Conservation (phyloP, 768 basidiomycete genomes). For the Cyclocybe aegerita region DNA sequence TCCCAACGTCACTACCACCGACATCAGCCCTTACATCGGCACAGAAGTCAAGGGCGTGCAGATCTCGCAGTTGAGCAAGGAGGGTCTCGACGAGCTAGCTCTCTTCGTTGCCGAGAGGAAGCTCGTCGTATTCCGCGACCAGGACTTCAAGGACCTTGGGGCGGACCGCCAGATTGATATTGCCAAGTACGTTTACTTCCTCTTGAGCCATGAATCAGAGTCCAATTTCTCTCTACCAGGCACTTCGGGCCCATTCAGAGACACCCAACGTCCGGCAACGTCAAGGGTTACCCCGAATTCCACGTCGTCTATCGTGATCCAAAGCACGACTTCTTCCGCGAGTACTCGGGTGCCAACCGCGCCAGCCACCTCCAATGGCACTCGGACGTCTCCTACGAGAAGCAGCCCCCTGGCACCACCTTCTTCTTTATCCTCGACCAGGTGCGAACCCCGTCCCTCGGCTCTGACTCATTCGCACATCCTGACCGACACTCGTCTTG, state of each 20-base stretch:
- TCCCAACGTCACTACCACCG: conserved; percentile 31
- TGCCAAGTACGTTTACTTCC: conserved; percentile 29
- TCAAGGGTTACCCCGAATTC: conserved; percentile 57
- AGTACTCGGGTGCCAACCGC: conserved; percentile 42
- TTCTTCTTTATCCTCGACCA: conserved; percentile 58
- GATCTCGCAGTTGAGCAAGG: conserved; percentile 48
- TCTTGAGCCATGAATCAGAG: not conserved
- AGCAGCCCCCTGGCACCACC: conserved; percentile 53
- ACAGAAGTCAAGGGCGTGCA: conserved; percentile 52
- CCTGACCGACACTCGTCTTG: not conserved
- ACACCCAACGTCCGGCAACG: conserved; percentile 50
- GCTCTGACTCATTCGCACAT: not conserved
- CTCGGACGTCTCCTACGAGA: conserved; percentile 60
- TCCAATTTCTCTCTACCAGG: conserved; percentile 16
- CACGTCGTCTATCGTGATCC: conserved; percentile 58
- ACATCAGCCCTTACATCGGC: conserved; percentile 52
- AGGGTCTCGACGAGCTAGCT: conserved; percentile 54
- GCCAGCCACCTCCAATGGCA: conserved; percentile 48
- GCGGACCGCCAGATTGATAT: conserved; percentile 54
- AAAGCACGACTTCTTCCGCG: conserved; percentile 39
- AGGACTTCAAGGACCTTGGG: conserved; percentile 59
- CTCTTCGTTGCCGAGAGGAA: conserved; percentile 52
- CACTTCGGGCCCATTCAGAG: conserved; percentile 47
- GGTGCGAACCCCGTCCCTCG: conserved; percentile 15
- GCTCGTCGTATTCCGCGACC: conserved; percentile 56